phyloP scores from a whole-genome alignment of 148 eudicot species.

The Rhododendron williamsianum region DNA sequence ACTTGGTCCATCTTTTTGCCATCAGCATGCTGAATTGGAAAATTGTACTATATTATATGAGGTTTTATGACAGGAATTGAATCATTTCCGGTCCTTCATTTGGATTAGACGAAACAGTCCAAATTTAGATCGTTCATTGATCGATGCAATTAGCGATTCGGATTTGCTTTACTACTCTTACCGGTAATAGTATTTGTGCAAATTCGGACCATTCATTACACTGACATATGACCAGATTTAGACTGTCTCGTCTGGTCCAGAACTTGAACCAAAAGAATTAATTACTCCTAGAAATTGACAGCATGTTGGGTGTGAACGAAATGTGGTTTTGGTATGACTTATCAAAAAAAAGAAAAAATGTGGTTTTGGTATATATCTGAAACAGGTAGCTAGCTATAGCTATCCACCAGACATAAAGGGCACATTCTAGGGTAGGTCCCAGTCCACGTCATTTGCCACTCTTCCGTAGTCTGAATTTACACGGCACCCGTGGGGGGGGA shows the following conservation, averaged over 20 bases:
- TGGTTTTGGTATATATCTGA: background rate
- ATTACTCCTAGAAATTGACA: no score
- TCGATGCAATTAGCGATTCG: background rate
- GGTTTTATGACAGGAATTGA: background rate
- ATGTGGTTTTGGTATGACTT: background rate
- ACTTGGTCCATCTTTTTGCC: background rate
- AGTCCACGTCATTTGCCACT: conserved; percentile 7
- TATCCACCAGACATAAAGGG: background rate
- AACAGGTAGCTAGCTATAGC: background rate
- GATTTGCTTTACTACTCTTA: no score
- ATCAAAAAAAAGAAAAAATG: background rate
- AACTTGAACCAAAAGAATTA: no score
- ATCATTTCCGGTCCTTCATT: background rate
- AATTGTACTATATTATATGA: background rate
- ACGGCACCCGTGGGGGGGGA: conserved; percentile 2
- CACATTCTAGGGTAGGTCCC: background rate
- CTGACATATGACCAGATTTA: no score
- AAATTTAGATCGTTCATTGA: no score
- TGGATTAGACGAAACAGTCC: no score
- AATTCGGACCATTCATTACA: no score
- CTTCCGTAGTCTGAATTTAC: background rate
- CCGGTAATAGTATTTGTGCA: no score
- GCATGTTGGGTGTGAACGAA: background rate
- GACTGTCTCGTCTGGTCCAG: no score
- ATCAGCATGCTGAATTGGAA: background rate